A percentile compares a stretch with the other conserved stretches of the same genome.
phyloP scores from a whole-genome alignment of 73 alveolate genomes.

The Breviolum minutum region DNA sequence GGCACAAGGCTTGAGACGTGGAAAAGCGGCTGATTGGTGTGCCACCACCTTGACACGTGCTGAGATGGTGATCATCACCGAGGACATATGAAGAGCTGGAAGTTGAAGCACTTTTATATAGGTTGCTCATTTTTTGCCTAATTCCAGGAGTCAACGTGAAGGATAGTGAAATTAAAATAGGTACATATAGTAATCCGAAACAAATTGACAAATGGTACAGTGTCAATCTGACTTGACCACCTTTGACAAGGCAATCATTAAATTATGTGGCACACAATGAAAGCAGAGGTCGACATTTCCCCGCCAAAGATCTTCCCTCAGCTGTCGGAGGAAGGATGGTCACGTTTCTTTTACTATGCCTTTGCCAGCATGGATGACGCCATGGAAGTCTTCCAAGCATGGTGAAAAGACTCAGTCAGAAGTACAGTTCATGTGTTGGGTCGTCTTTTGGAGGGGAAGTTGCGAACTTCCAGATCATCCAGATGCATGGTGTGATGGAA shows the following conservation, averaged over 20 bases:
- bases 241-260: too few species aligned
- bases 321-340: constrained; percentile 67
- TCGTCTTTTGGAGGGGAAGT: too few species aligned
- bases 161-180: not conserved
- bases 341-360: constrained; percentile 81
- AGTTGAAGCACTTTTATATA: not conserved
- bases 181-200: too few species aligned
- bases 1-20: constrained; percentile 63
- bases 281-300: too few species aligned
- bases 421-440: not conserved
- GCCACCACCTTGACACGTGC: constrained; percentile 37
- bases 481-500: not conserved
- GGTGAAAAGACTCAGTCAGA: not conserved
- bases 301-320: too few species aligned
- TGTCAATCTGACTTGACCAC: too few species aligned
- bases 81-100: not conserved
- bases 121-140: not conserved
- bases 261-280: too few species aligned
- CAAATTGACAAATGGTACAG: too few species aligned
- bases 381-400: constrained; percentile 32
- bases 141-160: not conserved
- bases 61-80: constrained; percentile 54
- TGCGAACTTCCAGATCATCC: not conserved
- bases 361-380: constrained; percentile 55
- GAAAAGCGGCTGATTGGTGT: constrained; percentile 51